Base-by-base conservation (phyloP, 139 green algal species). In the Chlamydomonas sphaeroides region DNA sequence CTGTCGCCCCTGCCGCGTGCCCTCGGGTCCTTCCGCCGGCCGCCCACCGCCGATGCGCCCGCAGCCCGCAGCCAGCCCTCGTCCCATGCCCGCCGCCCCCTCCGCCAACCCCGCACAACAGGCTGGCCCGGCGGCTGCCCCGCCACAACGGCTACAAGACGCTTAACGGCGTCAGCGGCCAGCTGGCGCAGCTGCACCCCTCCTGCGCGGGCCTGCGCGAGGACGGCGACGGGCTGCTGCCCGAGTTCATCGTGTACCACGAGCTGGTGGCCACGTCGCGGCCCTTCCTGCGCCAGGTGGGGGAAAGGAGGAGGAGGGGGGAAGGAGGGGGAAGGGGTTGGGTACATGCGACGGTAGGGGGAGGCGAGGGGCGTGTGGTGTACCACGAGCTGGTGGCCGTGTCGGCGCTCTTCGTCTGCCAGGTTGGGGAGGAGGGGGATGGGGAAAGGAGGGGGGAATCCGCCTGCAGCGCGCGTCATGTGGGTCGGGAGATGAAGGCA, bases 161-260 rank as follows among this genome's bases (percentile, higher is more conserved):
- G 0, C 78, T 98, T 1, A 18, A 70, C 74, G 74, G 59, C 28
- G 59, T 61, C 32, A 45, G 65, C 33, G 77, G 87, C 35, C 78
- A 86, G 69, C 89, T 95, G 68, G 88, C 89, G 42, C 93, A 98
- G 91, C 83, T 96, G 66, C 95, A 98, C 83, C 96, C 94, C 32
- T 39, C 68, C 30, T 91, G 87, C 87, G 63, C 65, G 51, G 45
- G 69, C 10, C 80, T 97, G 68, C 42, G 61, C 4, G 89, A 91
- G 66, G 96, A 99, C 75, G 93, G 92, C 10, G 93, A 98, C 57
- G 96, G 96, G 8, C 88, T 99, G 83, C 88, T 97, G 53, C 96
- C 96, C 18, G 94, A 98, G 80, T 99, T 95, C 94, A 65, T 99
- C 8, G 75, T 99, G 23, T 99, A 98, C 84, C 94, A 98, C 74